These are phyloP conservation scores for Pseudonitzschia delicatissima DNA, from an alignment of 108 stramenopile species.

Conservation along the genomic window DNA sequence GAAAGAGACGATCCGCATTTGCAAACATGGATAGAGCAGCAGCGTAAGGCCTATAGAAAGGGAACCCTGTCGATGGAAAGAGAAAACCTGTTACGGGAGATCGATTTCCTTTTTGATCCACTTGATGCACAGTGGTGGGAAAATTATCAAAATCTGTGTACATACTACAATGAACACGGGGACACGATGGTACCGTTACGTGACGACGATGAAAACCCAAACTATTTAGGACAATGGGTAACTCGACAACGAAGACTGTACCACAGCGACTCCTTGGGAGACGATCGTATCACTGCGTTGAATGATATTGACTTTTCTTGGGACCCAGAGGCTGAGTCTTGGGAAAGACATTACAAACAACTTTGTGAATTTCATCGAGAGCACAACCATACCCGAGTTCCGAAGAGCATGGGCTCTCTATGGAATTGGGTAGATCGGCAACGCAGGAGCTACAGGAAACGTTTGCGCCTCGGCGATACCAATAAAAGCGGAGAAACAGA, in stretches of 20 bases:
- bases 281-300: constrained; percentile 27
- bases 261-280: background rate
- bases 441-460: constrained; percentile 20
- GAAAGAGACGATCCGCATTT: constrained; percentile 21
- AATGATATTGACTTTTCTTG: constrained; percentile 27
- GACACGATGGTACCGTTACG: constrained; percentile 46
- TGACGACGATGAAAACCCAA: constrained; percentile 30
- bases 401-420: constrained; percentile 13
- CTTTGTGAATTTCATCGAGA: constrained; percentile 24
- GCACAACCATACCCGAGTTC: constrained; percentile 40
- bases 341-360: constrained; percentile 31
- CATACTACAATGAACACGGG: constrained; percentile 45
- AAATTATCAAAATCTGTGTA: constrained; percentile 26
- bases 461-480: background rate
- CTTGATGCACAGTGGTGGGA: constrained; percentile 23
- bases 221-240: constrained; percentile 52
- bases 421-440: constrained; percentile 37
- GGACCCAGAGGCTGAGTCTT: constrained; percentile 22
- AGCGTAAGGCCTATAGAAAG: constrained; percentile 30
- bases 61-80: constrained; percentile 24
- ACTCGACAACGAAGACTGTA: constrained; percentile 46
- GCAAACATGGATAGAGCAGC: constrained; percentile 29
- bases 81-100: constrained; percentile 19
- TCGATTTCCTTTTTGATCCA: constrained; percentile 32
- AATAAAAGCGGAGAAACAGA: background rate